Conservation (phyloP, 495 filamentous ascomycete genomes). For the Hyaloscypha bicolor region DNA sequence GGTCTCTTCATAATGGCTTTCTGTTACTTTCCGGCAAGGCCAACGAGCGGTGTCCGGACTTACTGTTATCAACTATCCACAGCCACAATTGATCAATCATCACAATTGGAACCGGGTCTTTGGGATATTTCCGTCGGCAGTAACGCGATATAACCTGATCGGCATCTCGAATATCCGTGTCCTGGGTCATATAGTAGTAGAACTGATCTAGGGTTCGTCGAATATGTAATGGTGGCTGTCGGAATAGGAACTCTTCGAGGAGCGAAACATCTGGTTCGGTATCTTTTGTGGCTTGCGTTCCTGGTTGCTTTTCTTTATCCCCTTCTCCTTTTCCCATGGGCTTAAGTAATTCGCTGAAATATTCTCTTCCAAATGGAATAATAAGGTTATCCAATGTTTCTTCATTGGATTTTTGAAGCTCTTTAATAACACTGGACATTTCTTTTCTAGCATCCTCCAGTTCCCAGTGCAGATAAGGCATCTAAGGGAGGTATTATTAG, state of each 20-base stretch:
- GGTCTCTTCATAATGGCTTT: not conserved
- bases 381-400: no score
- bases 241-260: not conserved
- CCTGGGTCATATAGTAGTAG: not conserved
- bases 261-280: no score
- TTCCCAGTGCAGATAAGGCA: not conserved
- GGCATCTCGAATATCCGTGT: not conserved
- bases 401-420: no score
- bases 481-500: no score
- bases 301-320: not conserved
- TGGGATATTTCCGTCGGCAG: not conserved
- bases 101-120: not conserved
- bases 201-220: constrained; percentile 2
- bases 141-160: not conserved
- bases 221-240: not conserved
- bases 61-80: no score
- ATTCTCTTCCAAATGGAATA: no score
- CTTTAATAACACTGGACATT: no score
- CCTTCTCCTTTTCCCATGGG: not conserved
- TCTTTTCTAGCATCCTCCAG: not conserved
- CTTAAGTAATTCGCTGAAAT: no score
- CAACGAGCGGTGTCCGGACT: no score
- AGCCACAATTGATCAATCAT: constrained; percentile 6
- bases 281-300: not conserved
- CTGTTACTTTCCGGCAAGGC: no score